Evolutionary conservation across 1,284 basidiomycete genomes (phyloP), one percentile per base, ranked within the genome.

Genomic region (Pisolithus thermaeus): DNA sequence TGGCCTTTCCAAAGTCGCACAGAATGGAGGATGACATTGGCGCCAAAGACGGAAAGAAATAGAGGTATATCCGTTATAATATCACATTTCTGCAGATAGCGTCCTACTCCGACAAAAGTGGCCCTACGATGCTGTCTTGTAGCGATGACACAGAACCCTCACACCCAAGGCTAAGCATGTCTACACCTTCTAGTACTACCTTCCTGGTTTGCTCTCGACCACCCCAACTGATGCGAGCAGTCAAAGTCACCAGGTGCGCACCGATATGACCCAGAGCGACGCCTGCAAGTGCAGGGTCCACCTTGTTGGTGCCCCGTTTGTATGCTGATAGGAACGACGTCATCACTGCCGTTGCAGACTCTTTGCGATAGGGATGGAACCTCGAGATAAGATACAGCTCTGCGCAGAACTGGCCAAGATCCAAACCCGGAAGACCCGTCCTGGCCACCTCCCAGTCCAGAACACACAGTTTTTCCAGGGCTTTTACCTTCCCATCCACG

Each of bases 391-490:
- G 65, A 59, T 75, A 67, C 54, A 84, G 59, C 62, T 85, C 83
- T 7, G 79, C 81, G 50, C 71, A 73, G 52, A 83, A 75, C 58
- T 85, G 81, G 1, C 79, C 82, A 3, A 84, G 59, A 52, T 84
- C 83, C 14, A 78, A 53, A 12, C 73, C 80, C 5, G 72, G 67
- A 30, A 78, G 48, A 12, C 83, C 80, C 0, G 76, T 68, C 61
- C 74, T 80, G 22, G 70, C 61, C 18, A 81, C 38, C 58, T 84
- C 81, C 83, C 83, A 85, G 61, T 85, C 81, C 41, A 83, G 57
- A 30, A 83, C 68, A 47, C 65, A 72, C n/a, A 80, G 55, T 12
- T 65, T 70, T 55, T 70, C 63, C 38, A 77, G 54, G 1, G 59
- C 57, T 59, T n/a, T 59, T 52, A 50, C 58, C 52, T 22, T 62